Percentiles rank a stretch among this genome's conserved stretches.
Evolutionary conservation across 495 filamentous ascomycete genomes (phyloP).

Genomic region (Cercophora sp.): DNA sequence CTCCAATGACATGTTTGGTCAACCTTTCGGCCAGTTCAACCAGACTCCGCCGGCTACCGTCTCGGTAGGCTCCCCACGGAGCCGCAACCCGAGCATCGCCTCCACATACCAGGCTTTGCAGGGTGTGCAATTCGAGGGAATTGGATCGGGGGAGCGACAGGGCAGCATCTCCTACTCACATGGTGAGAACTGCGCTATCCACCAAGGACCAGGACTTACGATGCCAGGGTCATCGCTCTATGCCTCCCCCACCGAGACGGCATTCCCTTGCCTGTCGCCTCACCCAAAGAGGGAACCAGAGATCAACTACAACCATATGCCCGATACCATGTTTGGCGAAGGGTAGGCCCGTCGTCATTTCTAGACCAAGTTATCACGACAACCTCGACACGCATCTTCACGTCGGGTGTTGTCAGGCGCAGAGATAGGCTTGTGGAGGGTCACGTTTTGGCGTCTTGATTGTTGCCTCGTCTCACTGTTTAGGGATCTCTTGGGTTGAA

Average conservation of each 20-base stretch:
- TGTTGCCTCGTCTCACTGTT: too few relatives aligned
- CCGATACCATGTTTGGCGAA: conserved; percentile 31
- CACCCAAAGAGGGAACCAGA: conserved; percentile 20
- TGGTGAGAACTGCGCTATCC: conserved; percentile 13
- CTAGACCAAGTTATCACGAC: too few relatives aligned
- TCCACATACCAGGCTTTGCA: conserved; percentile 19
- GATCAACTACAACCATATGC: conserved; percentile 30
- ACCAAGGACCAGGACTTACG: conserved; percentile 2
- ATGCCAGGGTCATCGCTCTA: conserved; percentile 13
- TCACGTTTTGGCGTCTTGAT: too few relatives aligned
- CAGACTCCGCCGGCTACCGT: conserved; percentile 5
- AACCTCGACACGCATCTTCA: too few relatives aligned
- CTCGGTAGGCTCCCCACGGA: conserved; percentile 14
- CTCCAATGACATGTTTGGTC: conserved; percentile 28
- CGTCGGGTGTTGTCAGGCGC: too few relatives aligned
- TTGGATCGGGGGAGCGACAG: conserved; percentile 16
- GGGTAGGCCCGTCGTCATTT: too few relatives aligned
- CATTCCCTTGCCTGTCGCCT: conserved; percentile 16
- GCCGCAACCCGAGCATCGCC: conserved; percentile 21
- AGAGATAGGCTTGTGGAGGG: too few relatives aligned
- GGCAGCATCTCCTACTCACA: conserved; percentile 28
- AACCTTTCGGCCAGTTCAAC: conserved; percentile 22
- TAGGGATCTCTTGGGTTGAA: too few relatives aligned
- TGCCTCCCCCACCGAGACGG: conserved; percentile 17
- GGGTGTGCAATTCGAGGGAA: conserved; percentile 14